These are phyloP conservation scores for Citrus unshiu DNA, from an alignment of 345 rosid species.

Conservation along the genomic window DNA sequence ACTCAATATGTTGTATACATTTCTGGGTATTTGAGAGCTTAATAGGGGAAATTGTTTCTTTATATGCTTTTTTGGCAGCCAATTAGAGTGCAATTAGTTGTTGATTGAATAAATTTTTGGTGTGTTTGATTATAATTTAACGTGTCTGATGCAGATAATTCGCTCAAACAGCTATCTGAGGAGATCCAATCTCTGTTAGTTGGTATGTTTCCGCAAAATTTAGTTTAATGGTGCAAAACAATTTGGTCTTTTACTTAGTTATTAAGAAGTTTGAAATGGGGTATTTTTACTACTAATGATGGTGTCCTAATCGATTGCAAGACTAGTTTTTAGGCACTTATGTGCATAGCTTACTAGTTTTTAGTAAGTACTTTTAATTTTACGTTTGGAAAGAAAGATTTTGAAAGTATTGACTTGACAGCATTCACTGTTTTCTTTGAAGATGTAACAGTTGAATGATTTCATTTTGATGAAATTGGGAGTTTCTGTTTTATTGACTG, in stretches of 20 bases:
- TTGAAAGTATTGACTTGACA: not conserved
- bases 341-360: not conserved
- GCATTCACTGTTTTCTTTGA: not conserved
- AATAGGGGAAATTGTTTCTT: not conserved
- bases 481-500: not conserved
- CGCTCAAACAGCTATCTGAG: not conserved
- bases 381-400: not conserved
- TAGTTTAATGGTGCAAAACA: not conserved
- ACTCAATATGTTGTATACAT: not conserved
- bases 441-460: not conserved
- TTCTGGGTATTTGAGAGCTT: not conserved
- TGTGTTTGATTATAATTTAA: not conserved
- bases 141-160: slow-evolving; percentile 23
- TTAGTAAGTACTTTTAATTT: not conserved
- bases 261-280: not conserved
- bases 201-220: slow-evolving; percentile 19
- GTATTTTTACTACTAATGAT: not conserved
- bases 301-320: not conserved
- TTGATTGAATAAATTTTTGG: not conserved
- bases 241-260: not conserved
- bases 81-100: not conserved
- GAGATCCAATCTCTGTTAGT: slow-evolving; percentile 21
- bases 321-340: not conserved
- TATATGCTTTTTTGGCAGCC: not conserved
- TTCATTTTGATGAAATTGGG: not conserved